Conservation (phyloP, 2,329 filamentous ascomycete species). For the Sclerotinia trifoliorum region DNA sequence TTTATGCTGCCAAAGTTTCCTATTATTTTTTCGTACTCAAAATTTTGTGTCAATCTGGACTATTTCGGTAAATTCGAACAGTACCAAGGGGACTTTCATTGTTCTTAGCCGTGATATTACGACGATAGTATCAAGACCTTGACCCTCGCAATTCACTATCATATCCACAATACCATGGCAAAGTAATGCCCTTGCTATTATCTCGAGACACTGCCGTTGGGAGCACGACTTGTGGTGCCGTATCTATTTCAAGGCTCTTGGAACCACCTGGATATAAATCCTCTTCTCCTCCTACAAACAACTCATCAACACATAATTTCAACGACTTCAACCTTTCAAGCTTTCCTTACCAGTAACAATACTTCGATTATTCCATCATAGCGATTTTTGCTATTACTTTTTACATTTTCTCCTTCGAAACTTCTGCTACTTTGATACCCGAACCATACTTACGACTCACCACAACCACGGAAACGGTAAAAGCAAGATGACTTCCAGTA, state of each 20-base stretch:
- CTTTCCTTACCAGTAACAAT: background rate
- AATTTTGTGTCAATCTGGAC: background rate
- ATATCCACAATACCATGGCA: constrained; percentile 13
- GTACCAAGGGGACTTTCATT: constrained; percentile 19
- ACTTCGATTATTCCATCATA: background rate
- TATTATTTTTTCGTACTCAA: background rate
- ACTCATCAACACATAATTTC: background rate
- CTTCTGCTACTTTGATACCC: background rate
- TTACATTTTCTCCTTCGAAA: background rate
- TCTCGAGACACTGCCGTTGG: constrained; percentile 10
- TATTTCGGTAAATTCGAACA: constrained; percentile 9
- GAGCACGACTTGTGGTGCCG: background rate
- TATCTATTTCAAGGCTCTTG: background rate
- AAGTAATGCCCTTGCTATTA: constrained; percentile 15
- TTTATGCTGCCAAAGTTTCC: background rate
- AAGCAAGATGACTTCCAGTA: constrained; percentile 5
- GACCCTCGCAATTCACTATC: background rate
- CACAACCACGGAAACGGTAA: background rate
- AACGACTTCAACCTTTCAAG: background rate
- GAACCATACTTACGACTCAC: background rate
- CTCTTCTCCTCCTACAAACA: background rate
- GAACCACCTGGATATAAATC: background rate
- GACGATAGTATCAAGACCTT: background rate
- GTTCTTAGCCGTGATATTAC: constrained; percentile 3
- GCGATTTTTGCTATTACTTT: background rate